phyloP scores from a whole-genome alignment of 768 basidiomycete genomes.

The Nidularia sp. region DNA sequence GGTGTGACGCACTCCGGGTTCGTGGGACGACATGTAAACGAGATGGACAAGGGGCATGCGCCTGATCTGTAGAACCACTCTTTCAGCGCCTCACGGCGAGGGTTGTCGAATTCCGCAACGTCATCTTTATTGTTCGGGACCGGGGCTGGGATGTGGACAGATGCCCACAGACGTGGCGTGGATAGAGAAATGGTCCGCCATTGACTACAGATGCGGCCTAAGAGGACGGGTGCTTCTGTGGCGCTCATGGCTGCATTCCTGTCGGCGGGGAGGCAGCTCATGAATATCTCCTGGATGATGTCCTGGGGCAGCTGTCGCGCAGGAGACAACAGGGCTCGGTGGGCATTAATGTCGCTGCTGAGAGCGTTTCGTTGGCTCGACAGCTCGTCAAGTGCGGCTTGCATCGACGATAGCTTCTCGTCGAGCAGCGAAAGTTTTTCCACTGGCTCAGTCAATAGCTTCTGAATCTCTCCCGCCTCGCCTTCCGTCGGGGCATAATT shows the following conservation, averaged over 20 bases:
- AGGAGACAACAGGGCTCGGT: background rate
- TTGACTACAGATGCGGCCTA: slow-evolving; percentile 3
- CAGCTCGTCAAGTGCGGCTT: background rate
- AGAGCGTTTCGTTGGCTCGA: background rate
- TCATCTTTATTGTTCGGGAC: background rate
- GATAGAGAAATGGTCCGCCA: slow-evolving; percentile 3
- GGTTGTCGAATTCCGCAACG: background rate
- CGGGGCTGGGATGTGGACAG: slow-evolving; percentile 1
- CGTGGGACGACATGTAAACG: background rate
- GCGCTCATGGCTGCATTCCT: background rate
- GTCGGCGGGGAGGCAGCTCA: slow-evolving; percentile 1
- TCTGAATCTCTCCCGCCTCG: background rate
- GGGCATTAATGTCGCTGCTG: background rate
- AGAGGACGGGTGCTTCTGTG: slow-evolving; percentile 4
- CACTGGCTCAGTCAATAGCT: background rate
- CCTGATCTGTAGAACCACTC: background rate
- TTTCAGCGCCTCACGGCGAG: background rate
- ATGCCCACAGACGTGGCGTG: slow-evolving; percentile 5
- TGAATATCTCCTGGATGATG: slow-evolving; percentile 1
- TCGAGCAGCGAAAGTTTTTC: background rate
- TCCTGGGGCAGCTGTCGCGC: background rate
- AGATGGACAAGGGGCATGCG: background rate
- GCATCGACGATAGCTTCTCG: background rate
- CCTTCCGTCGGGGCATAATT: background rate
- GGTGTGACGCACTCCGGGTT: background rate